Base-by-base conservation (phyloP, 768 basidiomycete species). In the Tulasnella sp. region DNA sequence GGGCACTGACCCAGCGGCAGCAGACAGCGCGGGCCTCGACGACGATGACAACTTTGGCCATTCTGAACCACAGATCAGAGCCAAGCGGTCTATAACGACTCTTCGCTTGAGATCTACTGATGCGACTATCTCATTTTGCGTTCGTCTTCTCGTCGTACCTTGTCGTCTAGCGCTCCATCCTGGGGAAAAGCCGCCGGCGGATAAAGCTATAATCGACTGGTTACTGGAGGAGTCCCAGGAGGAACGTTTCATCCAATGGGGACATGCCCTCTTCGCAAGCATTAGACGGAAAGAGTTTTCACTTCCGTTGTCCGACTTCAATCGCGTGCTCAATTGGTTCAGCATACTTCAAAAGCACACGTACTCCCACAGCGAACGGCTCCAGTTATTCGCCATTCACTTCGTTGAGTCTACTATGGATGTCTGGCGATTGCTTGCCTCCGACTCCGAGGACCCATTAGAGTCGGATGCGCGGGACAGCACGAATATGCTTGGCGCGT, bases 331-430 rank as follows among this genome's bases (percentile, higher is more conserved):
- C 17, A 73, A 76, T 2, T 73, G 77, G 59, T 67, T 92, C 21
- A 80, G 72, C 2, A 70, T 73, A 1, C 73, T 87, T 47, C 74
- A 86, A 19, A 64, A 59, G 21, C 69, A 70, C 74, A 7, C 81
- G 80, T 56, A 56, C 66, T 73, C 77, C 2, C 71, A 77, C 53
- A 81, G 76, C 61, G 79, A 81, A 53, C 72, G 69, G 3, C 70
- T 83, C 30, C 79, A 82, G 11, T 67, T 78, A 13, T 67, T 86
- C 45, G 73, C 76, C 4, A 70, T 87, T n/a, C 75, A 78, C 19
- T 75, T 89, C 48, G 70, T 96, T 21, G 76, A 79, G 45, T 79
- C 81, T 5, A 86, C 89, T 0, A 66, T 82, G 58, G 72, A 78
- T 58, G 65, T 82, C 2, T 96, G 84, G 86, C 61, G 73, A 5